A percentile compares a stretch with the other conserved stretches of the same genome.
Conservation (phyloP, 2,329 filamentous ascomycete genomes). For the Aspergillus sp. region DNA sequence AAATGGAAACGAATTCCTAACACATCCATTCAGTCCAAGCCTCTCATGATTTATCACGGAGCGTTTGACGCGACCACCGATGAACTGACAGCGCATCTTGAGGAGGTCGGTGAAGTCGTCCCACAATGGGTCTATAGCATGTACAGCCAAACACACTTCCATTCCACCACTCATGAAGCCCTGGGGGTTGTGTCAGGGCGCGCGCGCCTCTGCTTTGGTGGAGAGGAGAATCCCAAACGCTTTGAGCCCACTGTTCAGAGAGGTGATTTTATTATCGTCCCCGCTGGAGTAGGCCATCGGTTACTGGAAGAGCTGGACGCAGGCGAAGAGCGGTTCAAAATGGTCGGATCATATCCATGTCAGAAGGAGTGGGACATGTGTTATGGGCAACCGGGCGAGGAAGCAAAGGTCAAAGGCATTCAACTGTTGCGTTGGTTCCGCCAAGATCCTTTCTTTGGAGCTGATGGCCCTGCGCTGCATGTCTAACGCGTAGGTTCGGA, state of each 20-base stretch:
- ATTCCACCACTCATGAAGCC: conserved; percentile 64
- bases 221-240: conserved; percentile 54
- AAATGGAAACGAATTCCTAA: conserved; percentile 57
- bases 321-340: conserved; percentile 49
- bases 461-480: conserved; percentile 48
- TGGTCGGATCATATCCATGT: conserved; percentile 63
- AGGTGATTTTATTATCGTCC: conserved; percentile 62
- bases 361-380: conserved; percentile 65
- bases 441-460: conserved; percentile 57
- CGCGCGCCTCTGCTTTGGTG: conserved; percentile 62
- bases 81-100: conserved; percentile 54
- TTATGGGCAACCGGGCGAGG: conserved; percentile 57
- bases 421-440: conserved; percentile 51
- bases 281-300: conserved; percentile 62
- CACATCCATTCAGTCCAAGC: conserved; percentile 58
- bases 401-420: conserved; percentile 48
- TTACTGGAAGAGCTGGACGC: conserved; percentile 52
- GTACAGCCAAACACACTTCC: conserved; percentile 63
- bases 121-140: conserved; percentile 68
- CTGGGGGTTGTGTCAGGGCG: conserved; percentile 55
- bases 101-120: conserved; percentile 48
- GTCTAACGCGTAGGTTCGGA: conserved; percentile 15
- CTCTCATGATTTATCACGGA: conserved; percentile 62
- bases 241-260: conserved; percentile 53
- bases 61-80: conserved; percentile 50